Evolutionary conservation across 768 basidiomycete genomes (phyloP), one percentile per base, ranked within the genome.

Genomic region (Tulasnella sp.): DNA sequence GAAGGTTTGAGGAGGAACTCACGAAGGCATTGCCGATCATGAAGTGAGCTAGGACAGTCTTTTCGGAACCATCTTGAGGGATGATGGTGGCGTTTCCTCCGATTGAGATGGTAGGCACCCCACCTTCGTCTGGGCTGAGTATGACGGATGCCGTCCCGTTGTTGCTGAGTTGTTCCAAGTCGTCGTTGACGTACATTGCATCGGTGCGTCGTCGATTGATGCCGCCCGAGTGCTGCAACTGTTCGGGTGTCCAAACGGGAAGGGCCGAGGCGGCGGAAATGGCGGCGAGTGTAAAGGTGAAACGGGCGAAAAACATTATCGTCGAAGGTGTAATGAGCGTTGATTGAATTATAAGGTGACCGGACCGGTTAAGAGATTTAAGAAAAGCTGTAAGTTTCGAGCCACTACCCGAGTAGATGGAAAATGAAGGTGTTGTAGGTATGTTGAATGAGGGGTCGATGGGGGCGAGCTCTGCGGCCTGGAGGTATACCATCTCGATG

Each of bases 11-110:
- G n/a, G 40, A 35, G 12, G 32, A 36, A 73, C 73, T 62, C 26
- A 73, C 73, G 36, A 74, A 74, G 29, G 75, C 67, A 39, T 73
- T 75, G 29, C 75, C 75, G 22, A 75, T 69, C 59, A 75, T 75
- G 44, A 59, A 73, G 19, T 75, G 74, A 0, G 67, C 67, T n/a
- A 74, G 36, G 14, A 75, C 62, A 22, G 39, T 39, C 62, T 73
- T 67, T 12, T 36, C 52, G 16, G 69, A 62, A n/a, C 62, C 62
- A 5, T 19, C 34, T 40, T 39, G 26, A 36, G 71, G 71, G 40
- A 36, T 62, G 8, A 29, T 32, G 73, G 34, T 22, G 37, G 34
- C 34, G 35, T 40, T 40, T 8, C 64, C 64, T 5, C 64, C 64
- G 19, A 65, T 65, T n/a, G 36, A 26, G 16, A 65, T 34, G 11